A percentile compares a stretch with the other conserved stretches of the same genome.
These are phyloP conservation scores for Rhizopus arrhizus DNA, from an alignment of 371 early-diverging fungal genomes.

Conservation along the genomic window DNA sequence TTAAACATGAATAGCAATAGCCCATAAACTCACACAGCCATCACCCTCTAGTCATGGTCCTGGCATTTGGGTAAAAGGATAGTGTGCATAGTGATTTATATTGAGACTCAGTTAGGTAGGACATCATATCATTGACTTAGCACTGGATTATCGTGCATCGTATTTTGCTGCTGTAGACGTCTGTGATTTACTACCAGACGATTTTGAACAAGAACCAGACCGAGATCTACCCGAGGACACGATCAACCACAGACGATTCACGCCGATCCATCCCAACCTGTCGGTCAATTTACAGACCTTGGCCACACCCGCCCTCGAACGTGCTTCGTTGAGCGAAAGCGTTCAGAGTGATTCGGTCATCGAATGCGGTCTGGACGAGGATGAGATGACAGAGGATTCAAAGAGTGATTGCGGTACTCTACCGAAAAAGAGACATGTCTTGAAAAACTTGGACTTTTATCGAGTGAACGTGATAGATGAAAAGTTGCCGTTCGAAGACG, in stretches of 20 bases:
- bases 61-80: conserved; percentile 36
- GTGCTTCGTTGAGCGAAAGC: neutral
- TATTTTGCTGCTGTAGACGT: conserved; percentile 27
- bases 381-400: neutral
- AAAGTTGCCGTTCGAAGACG: conserved; percentile 32
- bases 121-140: conserved; percentile 36
- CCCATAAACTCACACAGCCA: neutral
- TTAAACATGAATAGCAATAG: neutral
- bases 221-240: neutral
- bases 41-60: conserved; percentile 27
- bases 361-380: neutral
- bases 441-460: conserved; percentile 35
- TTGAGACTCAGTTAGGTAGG: conserved; percentile 19
- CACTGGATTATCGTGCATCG: conserved; percentile 26
- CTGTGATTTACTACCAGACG: conserved; percentile 25
- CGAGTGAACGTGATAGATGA: conserved; percentile 19
- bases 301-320: conserved; percentile 1
- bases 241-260: conserved; percentile 7
- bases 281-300: conserved; percentile 14
- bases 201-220: conserved; percentile 17
- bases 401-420: neutral
- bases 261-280: conserved; percentile 30
- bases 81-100: neutral
- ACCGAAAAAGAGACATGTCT: conserved; percentile 3
- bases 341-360: neutral